Evolutionary conservation across 2,329 filamentous ascomycete species (phyloP), one percentile per base, ranked within the genome.

Genomic region (Aspergillus thermomutatus): DNA sequence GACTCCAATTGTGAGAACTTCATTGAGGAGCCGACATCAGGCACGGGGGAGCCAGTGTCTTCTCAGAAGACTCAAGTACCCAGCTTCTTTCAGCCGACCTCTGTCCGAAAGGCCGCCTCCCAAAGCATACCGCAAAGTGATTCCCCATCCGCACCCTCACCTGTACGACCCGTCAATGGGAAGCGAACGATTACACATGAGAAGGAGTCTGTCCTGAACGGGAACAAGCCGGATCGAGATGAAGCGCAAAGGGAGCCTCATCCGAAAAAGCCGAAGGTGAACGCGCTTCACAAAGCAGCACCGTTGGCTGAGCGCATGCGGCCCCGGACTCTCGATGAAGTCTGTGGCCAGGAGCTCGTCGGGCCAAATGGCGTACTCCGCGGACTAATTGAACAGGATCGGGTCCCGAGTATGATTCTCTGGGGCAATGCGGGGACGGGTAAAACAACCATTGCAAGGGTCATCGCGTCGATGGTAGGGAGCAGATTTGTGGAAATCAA

Each of bases 401-500:
- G 89, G 4, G 86, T 97, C 31, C 93, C 94, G 0, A 96, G 91
- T 14, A 96, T 99, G 91, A 92, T 99, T 43, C 80, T 99, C 14
- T 99, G 94, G 77, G 79, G 79, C 14, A 71, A 72, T 31, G 70
- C 79, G 19, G 79, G 79, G 1, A 81, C 78, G 17, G 79, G 79
- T 19, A 81, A 81, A 64, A 81, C 79, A 21, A 81, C 94, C 0
- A 97, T 99, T 64, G 94, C 94, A 21, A 82, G 94, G 4, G 90
- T 96, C 50, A 91, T 99, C 58, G 91, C 94, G 3, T 85, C 87
- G 17, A 88, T 87, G 69, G 91, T 91, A 1, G 91, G 89, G 8
- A 88, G 88, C 54, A 85, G 93, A 11, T 97, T 97, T 72, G 87
- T 97, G 62, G 94, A 99, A 79, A 92, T 97, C 77, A 97, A 96